Percentiles rank a stretch among this genome's conserved stretches.
These are phyloP conservation scores for Aspergillus sp. DNA, from an alignment of 2,329 filamentous ascomycete genomes.

Conservation along the genomic window DNA sequence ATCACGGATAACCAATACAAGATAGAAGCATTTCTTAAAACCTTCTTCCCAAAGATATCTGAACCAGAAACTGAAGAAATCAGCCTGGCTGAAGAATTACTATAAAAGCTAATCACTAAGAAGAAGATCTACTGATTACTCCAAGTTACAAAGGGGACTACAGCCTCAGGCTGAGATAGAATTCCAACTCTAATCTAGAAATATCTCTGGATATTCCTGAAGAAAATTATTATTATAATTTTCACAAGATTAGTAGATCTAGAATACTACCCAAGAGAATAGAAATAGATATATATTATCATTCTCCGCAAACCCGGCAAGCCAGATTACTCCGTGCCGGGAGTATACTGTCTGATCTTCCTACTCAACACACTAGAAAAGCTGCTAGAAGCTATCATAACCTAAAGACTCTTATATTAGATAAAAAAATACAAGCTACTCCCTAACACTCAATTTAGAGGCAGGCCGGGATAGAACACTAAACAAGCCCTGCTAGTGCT, in stretches of 20 bases:
- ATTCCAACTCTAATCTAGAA: constrained; percentile 16
- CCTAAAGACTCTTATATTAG: constrained; percentile 19
- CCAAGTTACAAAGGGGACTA: too few relatives aligned
- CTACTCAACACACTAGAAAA: constrained; percentile 28
- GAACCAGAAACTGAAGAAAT: too few relatives aligned
- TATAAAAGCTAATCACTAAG: too few relatives aligned
- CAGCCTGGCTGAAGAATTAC: too few relatives aligned
- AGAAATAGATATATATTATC: constrained; percentile 24
- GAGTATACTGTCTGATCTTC: constrained; percentile 31
- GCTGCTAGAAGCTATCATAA: constrained; percentile 22
- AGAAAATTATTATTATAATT: constrained; percentile 11
- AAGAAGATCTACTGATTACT: too few relatives aligned
- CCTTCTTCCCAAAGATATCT: too few relatives aligned
- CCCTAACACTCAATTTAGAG: constrained; percentile 28
- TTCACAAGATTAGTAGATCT: constrained; percentile 19
- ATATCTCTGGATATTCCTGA: constrained; percentile 9
- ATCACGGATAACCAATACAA: too few relatives aligned
- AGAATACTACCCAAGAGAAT: constrained; percentile 20
- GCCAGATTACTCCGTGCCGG: constrained; percentile 25
- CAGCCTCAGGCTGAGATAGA: background rate
- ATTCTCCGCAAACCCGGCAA: constrained; percentile 30
- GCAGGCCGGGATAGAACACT: constrained; percentile 17
- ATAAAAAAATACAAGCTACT: constrained; percentile 25
- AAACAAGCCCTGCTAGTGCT: constrained; percentile 29
- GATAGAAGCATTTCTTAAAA: too few relatives aligned